Percentiles rank a stretch among this genome's conserved stretches.
phyloP scores from a whole-genome alignment of 179 eudicot genomes.

The Monotropa hypopitys region DNA sequence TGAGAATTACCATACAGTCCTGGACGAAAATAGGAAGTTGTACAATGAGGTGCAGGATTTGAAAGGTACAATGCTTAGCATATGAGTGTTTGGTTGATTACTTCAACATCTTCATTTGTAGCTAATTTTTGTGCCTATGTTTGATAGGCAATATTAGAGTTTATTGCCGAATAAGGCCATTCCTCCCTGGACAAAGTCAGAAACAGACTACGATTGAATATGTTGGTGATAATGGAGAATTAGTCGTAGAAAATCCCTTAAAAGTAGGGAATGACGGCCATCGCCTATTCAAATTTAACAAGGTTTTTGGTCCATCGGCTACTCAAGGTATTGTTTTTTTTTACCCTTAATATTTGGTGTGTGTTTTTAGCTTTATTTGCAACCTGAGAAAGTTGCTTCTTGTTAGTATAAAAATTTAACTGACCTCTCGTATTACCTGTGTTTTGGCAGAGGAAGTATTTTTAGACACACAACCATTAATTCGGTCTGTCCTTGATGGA shows the following conservation, averaged over 20 bases:
- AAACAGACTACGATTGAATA: slow-evolving; percentile 83
- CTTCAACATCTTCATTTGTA: slow-evolving; percentile 6
- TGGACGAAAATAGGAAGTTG: slow-evolving; percentile 72
- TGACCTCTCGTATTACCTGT: not conserved
- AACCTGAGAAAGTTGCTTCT: not conserved
- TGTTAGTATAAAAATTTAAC: not conserved
- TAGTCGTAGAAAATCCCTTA: slow-evolving; percentile 62
- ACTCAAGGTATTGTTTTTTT: slow-evolving; percentile 61
- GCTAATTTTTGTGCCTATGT: slow-evolving; percentile 1
- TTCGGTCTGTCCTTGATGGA: slow-evolving; percentile 92
- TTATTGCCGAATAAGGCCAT: slow-evolving; percentile 88
- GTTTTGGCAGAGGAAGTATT: slow-evolving; percentile 75
- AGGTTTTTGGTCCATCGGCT: slow-evolving; percentile 72
- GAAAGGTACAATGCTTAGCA: slow-evolving; percentile 42
- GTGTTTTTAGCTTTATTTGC: not conserved
- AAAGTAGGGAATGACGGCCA: slow-evolving; percentile 81
- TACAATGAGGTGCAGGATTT: slow-evolving; percentile 91
- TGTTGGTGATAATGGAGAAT: slow-evolving; percentile 86
- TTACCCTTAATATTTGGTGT: not conserved
- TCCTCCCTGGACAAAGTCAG: slow-evolving; percentile 71
- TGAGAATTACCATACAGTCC: slow-evolving; percentile 71
- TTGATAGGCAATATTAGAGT: slow-evolving; percentile 82
- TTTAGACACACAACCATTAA: slow-evolving; percentile 73
- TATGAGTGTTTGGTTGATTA: not conserved
- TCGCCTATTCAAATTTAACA: slow-evolving; percentile 80